Conservation (phyloP, 495 filamentous ascomycete species). For the Chaetomidium leptoderma region DNA sequence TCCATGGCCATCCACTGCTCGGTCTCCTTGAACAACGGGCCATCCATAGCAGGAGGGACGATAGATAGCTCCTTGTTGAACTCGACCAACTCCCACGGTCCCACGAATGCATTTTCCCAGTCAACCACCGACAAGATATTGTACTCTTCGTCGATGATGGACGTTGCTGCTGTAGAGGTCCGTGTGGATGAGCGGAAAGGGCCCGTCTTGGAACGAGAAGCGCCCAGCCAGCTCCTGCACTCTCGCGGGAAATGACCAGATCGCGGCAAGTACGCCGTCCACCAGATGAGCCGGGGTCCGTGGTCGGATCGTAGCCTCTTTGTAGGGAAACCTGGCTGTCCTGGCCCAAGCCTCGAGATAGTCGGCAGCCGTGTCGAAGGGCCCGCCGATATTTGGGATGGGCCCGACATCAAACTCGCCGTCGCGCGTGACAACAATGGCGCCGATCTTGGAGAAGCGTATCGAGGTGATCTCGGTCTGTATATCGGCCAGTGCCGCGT, state of each 20-base stretch:
- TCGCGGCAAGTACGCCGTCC: neutral
- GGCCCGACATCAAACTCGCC: slow-evolving; percentile 5
- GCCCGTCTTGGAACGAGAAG: neutral
- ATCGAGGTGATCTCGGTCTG: neutral
- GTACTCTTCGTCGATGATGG: neutral
- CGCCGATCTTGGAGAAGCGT: slow-evolving; percentile 7
- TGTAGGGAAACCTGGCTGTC: neutral
- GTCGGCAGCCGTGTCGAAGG: neutral
- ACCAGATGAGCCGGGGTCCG: neutral
- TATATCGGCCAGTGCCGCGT: neutral
- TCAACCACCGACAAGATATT: slow-evolving; percentile 9
- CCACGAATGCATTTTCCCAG: slow-evolving; percentile 1
- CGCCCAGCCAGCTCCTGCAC: neutral
- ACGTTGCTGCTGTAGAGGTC: slow-evolving; percentile 9
- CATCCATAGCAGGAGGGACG: slow-evolving; percentile 2
- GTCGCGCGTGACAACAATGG: neutral
- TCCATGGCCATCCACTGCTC: neutral
- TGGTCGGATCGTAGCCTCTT: neutral
- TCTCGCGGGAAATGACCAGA: neutral
- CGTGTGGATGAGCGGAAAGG: neutral
- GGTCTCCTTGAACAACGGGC: neutral
- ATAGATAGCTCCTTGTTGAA: neutral
- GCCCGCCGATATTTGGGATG: neutral
- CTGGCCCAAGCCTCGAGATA: slow-evolving; percentile 5
- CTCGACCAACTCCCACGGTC: slow-evolving; percentile 11